Evolutionary conservation across 2,329 filamentous ascomycete genomes (phyloP), one percentile per base, ranked within the genome.

Genomic region (Lecanoromycetidae sp.): DNA sequence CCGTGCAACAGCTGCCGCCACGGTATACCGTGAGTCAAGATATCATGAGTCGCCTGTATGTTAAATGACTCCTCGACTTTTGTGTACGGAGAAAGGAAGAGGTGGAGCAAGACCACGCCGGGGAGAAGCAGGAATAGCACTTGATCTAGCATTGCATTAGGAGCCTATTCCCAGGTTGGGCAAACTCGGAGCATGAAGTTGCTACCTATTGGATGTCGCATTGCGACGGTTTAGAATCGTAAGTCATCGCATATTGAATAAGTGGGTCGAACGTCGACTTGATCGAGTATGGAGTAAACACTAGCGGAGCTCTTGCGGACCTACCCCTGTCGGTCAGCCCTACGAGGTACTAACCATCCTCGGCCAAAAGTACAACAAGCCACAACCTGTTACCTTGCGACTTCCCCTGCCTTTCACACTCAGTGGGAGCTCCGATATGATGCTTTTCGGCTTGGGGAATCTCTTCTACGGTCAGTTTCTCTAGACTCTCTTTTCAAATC

Each of bases 31-130:
- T 91, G 87, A 30, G 76, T 75, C 50, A 94, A 65, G 29, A 98
- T 82, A 63, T 98, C 91, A 64, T 96, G 91, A 3, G 80, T 76
- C 5, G 91, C 91, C 64, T 98, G 91, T 49, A 96, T 79, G 63
- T 94, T 94, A 75, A 98, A 96, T 0, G 90, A 96, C 66, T 98
- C 91, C 64, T 98, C 91, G 50, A 98, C 91, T 65, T 98, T 98
- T 48, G 88, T 95, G 68, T 93, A 90, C 1, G 91, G 91, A 9
- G 88, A 79, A 20, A 79, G 62, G 52, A 79, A 59, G 46, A 94
- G 77, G 63, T 94, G 85, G 46, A 83, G 46, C 49, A 84, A 62
- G 56, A 85, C 71, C 27, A 81, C 61, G 2, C 71, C 62, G 1
- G 84, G 82, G 49, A 87, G 69, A 41, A 80, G 65, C 53, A 79